A percentile compares a stretch with the other conserved stretches of the same genome.
Evolutionary conservation across 2,329 filamentous ascomycete species (phyloP).

Genomic region (Stylonectria norvegica): DNA sequence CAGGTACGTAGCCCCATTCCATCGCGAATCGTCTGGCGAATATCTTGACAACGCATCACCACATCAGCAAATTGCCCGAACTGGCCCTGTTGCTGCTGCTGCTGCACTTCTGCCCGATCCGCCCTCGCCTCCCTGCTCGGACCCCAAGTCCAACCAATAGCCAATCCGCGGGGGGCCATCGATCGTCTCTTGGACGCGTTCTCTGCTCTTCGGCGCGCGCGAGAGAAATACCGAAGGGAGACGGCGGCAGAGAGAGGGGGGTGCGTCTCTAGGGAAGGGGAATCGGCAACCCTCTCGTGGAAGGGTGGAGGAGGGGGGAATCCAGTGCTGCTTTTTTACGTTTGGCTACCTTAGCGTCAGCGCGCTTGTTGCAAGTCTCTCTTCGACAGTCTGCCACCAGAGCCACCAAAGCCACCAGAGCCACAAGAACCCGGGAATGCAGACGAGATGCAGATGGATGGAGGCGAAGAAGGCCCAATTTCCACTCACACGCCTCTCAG

Average conservation of each 20-base stretch:
- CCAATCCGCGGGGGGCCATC: conserved; percentile 16
- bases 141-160: conserved; percentile 15
- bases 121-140: conserved; percentile 19
- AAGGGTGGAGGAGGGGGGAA: too few relatives aligned
- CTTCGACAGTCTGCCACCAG: conserved; percentile 5
- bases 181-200: conserved; percentile 14
- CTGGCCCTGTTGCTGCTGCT: too few relatives aligned
- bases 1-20: conserved; percentile 12
- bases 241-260: conserved; percentile 22
- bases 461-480: conserved; percentile 1
- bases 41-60: conserved; percentile 52
- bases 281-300: conserved; percentile 19
- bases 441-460: conserved; percentile 1
- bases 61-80: conserved; percentile 30
- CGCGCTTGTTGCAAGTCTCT: conserved; percentile 30
- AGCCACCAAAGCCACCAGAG: not conserved
- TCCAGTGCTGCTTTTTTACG: conserved; percentile 35
- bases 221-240: conserved; percentile 17
- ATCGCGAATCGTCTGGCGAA: conserved; percentile 31
- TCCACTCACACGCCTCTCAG: conserved; percentile 2
- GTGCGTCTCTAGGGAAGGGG: conserved; percentile 16
- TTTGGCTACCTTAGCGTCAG: conserved; percentile 29
- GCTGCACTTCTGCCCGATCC: conserved; percentile 32
- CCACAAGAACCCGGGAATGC: conserved; percentile 5
- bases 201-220: conserved; percentile 13